A percentile compares a stretch with the other conserved stretches of the same genome.
Conservation (phyloP, 2,329 filamentous ascomycete species). For the Cercospora zeina region DNA sequence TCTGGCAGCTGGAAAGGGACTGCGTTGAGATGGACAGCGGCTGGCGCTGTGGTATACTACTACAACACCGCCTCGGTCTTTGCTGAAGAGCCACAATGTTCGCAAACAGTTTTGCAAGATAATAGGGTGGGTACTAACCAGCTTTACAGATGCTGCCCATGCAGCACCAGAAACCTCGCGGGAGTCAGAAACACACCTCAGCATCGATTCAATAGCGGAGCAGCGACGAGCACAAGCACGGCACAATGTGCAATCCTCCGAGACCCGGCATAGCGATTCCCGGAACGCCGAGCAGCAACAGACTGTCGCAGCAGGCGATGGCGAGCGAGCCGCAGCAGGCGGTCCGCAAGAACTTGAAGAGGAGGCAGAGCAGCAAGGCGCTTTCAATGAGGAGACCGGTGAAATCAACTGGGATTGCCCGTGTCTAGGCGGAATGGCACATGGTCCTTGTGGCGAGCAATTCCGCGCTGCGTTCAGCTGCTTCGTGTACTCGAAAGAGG, state of each 20-base stretch:
- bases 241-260: slow-evolving; percentile 25
- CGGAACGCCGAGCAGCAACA: slow-evolving; percentile 18
- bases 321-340: slow-evolving; percentile 31
- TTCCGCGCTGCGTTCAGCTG: slow-evolving; percentile 97
- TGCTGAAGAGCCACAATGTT: slow-evolving; percentile 77
- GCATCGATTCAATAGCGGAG: slow-evolving; percentile 48
- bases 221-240: slow-evolving; percentile 43
- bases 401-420: slow-evolving; percentile 99
- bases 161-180: slow-evolving; percentile 45
- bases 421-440: slow-evolving; percentile 93
- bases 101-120: slow-evolving; percentile 36
- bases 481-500: slow-evolving; percentile 92
- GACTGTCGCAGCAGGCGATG: slow-evolving; percentile 28
- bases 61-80: slow-evolving; percentile 91
- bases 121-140: slow-evolving; percentile 21
- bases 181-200: slow-evolving; percentile 46
- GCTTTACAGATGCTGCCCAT: slow-evolving; percentile 34
- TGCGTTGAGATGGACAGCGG: slow-evolving; percentile 71
- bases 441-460: slow-evolving; percentile 92
- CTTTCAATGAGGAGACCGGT: slow-evolving; percentile 96
- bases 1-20: slow-evolving; percentile 80
- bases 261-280: slow-evolving; percentile 18
- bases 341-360: slow-evolving; percentile 66
- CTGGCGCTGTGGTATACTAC: slow-evolving; percentile 78
- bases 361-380: slow-evolving; percentile 82